Conservation (phyloP, 805 yeast genomes). For the Phaffomyces thermotolerans region DNA sequence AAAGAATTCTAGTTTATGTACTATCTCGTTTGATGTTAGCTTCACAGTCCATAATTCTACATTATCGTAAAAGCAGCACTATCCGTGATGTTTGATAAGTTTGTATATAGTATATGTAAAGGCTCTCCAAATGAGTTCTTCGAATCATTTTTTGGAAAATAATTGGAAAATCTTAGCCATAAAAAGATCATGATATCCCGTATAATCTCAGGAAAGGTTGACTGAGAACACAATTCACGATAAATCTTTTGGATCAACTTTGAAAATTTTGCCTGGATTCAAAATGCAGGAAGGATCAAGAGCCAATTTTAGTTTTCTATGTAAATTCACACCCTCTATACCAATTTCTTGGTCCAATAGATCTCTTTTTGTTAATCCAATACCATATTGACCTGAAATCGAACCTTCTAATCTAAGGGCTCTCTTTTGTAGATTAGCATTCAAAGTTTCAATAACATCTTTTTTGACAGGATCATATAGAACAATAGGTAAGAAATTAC, state of each 20-base stretch:
- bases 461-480: constrained; percentile 46
- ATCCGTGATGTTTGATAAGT: too few species aligned
- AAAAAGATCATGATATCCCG: too few species aligned
- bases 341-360: constrained; percentile 57
- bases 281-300: constrained; percentile 63
- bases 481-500: constrained; percentile 64
- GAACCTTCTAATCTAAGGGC: constrained; percentile 72
- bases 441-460: constrained; percentile 38
- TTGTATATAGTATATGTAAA: too few species aligned
- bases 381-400: constrained; percentile 77
- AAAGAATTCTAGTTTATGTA: too few species aligned
- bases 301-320: constrained; percentile 64
- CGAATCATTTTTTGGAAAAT: too few species aligned
- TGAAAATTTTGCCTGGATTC: constrained; percentile 72
- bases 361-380: constrained; percentile 65
- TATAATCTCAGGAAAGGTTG: too few species aligned
- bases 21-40: too few species aligned
- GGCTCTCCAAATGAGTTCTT: too few species aligned
- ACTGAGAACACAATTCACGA: not conserved
- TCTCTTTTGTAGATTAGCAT: constrained; percentile 49
- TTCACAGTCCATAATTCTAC: too few species aligned
- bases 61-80: too few species aligned
- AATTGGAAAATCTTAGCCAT: too few species aligned
- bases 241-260: constrained; percentile 41
- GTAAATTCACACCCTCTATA: constrained; percentile 50